Base-by-base conservation (phyloP, 1,284 basidiomycete species). In the Peniophora sp. region DNA sequence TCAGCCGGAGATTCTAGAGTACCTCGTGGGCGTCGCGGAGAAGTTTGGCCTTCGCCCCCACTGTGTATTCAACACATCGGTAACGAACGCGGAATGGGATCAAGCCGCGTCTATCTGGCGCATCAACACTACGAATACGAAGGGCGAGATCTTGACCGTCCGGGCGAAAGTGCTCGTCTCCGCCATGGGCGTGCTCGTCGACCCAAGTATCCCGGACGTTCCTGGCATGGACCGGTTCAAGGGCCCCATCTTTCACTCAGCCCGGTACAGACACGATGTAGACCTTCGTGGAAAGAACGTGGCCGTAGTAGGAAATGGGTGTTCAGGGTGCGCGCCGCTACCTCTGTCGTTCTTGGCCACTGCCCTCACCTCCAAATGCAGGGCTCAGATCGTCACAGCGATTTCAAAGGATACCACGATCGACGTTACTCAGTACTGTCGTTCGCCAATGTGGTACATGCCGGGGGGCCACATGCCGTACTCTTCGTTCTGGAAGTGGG, bases 401-500 rank as follows among this genome's bases (percentile, higher is more conserved):
- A 72, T 79, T 22, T 61, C 70, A 0, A 56, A 72, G 49, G 69
- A 71, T 43, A 64, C 69, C 10, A 61, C 57, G 2, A 64, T 71
- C 1, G 52, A 67, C 27, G 64, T 80, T 22, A 64, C 67, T 0
- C 69, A 78, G 37, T 77, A 76, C 55, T 70, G 68, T 56, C 68
- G 74, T 12, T 73, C 71, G 2, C 69, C 73, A 1, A 68, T 66
- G 46, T 79, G 75, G 75, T 62, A 71, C 23, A 14, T 73, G 1
- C 67, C 70, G 3, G 60, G 64, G 1, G 46, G 47, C n/a, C 68
- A 67, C 24, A 51, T 48, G 18, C 47, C 58, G 14, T 73, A 71
- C 54, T 65, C 68, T 0, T 14, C 54, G 3, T 44, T 55, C 2
- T 55, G 62, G 48, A 64, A 64, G 53, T 71, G 70, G 65, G 51